A percentile compares a stretch with the other conserved stretches of the same genome.
Evolutionary conservation across 345 rosid species (phyloP).

Genomic region (Populus nigra): DNA sequence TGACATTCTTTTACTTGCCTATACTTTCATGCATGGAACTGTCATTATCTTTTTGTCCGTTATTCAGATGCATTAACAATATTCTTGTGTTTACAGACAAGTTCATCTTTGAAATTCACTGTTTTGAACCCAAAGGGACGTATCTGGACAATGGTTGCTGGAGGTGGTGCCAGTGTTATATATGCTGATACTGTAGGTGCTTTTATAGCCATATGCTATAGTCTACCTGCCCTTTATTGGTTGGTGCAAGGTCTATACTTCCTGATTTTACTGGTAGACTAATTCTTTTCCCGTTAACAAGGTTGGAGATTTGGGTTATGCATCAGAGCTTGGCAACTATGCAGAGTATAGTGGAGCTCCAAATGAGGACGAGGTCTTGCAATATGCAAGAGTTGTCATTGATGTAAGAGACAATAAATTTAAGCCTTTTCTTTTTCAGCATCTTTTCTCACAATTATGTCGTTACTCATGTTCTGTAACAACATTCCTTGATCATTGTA

Average conservation of each 20-base stretch:
- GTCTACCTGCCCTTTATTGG: not conserved
- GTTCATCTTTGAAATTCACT: constrained; percentile 93
- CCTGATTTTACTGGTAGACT: not conserved
- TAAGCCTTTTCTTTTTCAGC: not conserved
- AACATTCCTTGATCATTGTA: constrained; percentile 22
- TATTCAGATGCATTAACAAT: not conserved
- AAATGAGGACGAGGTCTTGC: constrained; percentile 92
- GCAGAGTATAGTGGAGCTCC: constrained; percentile 99
- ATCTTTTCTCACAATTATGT: not conserved
- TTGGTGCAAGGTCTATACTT: not conserved
- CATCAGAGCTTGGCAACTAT: constrained; percentile 92
- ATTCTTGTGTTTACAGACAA: constrained; percentile 56
- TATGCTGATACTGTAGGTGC: constrained; percentile 87
- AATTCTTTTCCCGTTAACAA: constrained; percentile 24
- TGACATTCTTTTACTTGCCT: not conserved
- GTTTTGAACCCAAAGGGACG: constrained; percentile 93
- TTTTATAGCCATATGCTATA: not conserved
- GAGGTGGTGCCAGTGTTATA: constrained; percentile 98
- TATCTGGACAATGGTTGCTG: constrained; percentile 99
- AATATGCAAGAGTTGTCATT: constrained; percentile 93
- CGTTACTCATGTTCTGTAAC: not conserved
- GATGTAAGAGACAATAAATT: constrained; percentile 54
- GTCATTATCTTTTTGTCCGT: not conserved
- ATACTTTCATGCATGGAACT: not conserved
- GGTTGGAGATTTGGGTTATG: constrained; percentile 99